Evolutionary conservation across 2,329 filamentous ascomycete genomes (phyloP).

Genomic region (Aureobasidium sp.): DNA sequence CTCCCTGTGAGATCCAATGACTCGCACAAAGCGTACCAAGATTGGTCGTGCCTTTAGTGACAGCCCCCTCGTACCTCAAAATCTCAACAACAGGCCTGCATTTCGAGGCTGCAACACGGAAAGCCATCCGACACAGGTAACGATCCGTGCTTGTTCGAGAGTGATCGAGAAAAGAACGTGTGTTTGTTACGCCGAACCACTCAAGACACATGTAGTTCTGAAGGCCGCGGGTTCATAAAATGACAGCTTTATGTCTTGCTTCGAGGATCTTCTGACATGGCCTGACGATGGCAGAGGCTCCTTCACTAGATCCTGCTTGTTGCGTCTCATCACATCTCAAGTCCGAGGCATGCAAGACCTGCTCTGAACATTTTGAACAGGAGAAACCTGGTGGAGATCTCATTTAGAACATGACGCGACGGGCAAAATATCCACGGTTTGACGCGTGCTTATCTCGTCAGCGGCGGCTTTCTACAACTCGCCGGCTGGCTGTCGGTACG

Average conservation of each 20-base stretch:
- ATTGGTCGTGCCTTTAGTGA: not conserved
- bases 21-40: not conserved
- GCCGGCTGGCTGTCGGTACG: not conserved
- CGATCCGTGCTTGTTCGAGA: not conserved
- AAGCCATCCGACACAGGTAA: not conserved
- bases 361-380: not conserved
- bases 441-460: slow-evolving; percentile 4
- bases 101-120: not conserved
- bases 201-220: not conserved
- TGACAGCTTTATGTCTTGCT: not conserved
- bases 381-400: not conserved
- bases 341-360: not conserved
- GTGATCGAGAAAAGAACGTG: not conserved
- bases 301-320: not conserved
- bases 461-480: not conserved
- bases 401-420: slow-evolving; percentile 2
- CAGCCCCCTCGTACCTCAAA: not conserved
- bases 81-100: not conserved
- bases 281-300: not conserved
- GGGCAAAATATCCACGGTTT: not conserved
- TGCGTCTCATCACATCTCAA: not conserved
- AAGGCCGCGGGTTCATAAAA: not conserved
- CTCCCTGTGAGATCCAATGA: not conserved
- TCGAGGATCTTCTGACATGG: not conserved
- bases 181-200: not conserved